Evolutionary conservation across 345 rosid species (phyloP).

Genomic region (Eucalyptus coolabah): DNA sequence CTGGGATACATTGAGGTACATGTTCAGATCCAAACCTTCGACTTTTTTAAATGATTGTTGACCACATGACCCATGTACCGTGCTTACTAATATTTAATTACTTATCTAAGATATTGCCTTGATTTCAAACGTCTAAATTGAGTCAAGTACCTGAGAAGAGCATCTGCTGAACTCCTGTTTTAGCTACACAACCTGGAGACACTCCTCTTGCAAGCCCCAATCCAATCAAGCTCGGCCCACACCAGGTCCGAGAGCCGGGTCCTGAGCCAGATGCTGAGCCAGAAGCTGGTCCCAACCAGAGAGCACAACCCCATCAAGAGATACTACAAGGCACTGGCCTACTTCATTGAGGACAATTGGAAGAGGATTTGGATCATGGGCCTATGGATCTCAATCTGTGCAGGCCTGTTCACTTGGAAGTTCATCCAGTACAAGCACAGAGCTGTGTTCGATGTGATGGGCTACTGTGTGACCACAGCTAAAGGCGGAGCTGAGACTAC

Average conservation of each 20-base stretch:
- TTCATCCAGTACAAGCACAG: slow-evolving; percentile 55
- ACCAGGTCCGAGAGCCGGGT: slow-evolving; percentile 28
- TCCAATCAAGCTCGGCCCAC: slow-evolving; percentile 22
- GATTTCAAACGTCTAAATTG: background rate
- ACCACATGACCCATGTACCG: background rate
- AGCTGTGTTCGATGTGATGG: slow-evolving; percentile 57
- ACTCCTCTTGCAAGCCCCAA: slow-evolving; percentile 60
- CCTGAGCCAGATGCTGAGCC: slow-evolving; percentile 54
- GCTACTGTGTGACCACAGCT: slow-evolving; percentile 66
- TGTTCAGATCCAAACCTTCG: background rate
- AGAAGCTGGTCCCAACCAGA: slow-evolving; percentile 62
- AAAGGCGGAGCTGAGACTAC: slow-evolving; percentile 75
- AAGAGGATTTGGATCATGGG: slow-evolving; percentile 70
- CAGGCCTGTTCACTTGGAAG: slow-evolving; percentile 67
- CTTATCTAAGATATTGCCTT: background rate
- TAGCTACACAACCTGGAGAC: slow-evolving; percentile 66
- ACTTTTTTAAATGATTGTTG: background rate
- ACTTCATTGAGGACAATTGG: slow-evolving; percentile 72
- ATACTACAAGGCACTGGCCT: slow-evolving; percentile 16
- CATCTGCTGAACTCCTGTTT: background rate
- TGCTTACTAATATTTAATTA: background rate
- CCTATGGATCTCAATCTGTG: slow-evolving; percentile 48
- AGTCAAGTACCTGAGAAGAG: background rate
- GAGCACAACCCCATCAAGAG: slow-evolving; percentile 45
- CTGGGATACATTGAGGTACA: slow-evolving; percentile 68